These are phyloP conservation scores for Boletus sp. DNA, from an alignment of 768 basidiomycete genomes.

Conservation along the genomic window DNA sequence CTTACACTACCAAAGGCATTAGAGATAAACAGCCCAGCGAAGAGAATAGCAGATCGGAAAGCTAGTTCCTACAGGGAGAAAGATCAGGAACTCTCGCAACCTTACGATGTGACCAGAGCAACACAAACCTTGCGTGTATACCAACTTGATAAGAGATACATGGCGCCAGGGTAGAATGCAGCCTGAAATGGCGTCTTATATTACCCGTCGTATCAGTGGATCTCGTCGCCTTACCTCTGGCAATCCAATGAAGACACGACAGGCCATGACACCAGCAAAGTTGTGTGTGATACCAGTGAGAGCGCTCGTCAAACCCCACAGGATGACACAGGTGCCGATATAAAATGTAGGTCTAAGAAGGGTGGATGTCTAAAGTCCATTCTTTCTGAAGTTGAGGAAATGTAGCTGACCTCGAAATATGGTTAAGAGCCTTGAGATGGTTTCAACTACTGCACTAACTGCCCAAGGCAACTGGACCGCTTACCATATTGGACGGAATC, in stretches of 20 bases:
- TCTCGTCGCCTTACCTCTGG: slow-evolving; percentile 44
- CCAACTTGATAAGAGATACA: slow-evolving; percentile 34
- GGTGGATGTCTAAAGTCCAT: background rate
- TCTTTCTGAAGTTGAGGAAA: background rate
- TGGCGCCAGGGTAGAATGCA: slow-evolving; percentile 62
- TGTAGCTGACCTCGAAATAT: slow-evolving; percentile 44
- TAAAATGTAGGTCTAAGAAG: slow-evolving; percentile 54
- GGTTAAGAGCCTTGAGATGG: slow-evolving; percentile 49
- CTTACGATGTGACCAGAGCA: background rate
- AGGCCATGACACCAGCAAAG: slow-evolving; percentile 54
- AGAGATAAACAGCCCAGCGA: slow-evolving; percentile 55
- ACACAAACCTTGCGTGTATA: slow-evolving; percentile 21
- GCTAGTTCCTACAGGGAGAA: slow-evolving; percentile 50
- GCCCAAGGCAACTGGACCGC: background rate
- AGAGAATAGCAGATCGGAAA: slow-evolving; percentile 61
- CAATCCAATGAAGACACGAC: slow-evolving; percentile 60
- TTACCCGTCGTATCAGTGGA: background rate
- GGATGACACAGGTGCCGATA: slow-evolving; percentile 56
- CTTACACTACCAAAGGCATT: slow-evolving; percentile 67
- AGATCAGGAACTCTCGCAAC: background rate
- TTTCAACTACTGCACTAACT: background rate
- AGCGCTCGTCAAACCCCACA: slow-evolving; percentile 65
- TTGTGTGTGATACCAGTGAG: slow-evolving; percentile 60
- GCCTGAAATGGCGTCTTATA: slow-evolving; percentile 32
- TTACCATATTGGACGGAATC: slow-evolving; percentile 24